Evolutionary conservation across 495 filamentous ascomycete species (phyloP), one percentile per base, ranked within the genome.

Genomic region (Haplographium delicatum): DNA sequence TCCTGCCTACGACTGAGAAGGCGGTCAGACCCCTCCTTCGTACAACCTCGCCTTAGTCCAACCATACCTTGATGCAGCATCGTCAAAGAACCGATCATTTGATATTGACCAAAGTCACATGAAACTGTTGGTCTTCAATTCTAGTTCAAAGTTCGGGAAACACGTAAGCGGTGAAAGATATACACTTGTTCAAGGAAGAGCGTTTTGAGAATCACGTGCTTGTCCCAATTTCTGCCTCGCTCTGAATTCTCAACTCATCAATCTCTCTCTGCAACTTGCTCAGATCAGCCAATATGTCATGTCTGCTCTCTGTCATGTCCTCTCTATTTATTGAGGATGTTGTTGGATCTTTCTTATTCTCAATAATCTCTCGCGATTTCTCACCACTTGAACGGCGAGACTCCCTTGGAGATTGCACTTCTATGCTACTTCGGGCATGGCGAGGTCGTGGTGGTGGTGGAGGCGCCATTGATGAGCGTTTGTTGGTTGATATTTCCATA

Each of bases 401-500:
- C 30, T 45, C 20, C 8, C 30, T 39, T 10, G 57, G 57, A 10
- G 52, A 51, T 27, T 35, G 44, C 1, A 13, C 33, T 24, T 54
- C 52, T 7, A 48, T 47, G 37, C 56, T 62, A 42, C 16, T 45
- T 15, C 54, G 31, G 2, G 39, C 40, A 51, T 54, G 57, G 13
- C 50, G 54, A 11, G 59, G 56, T n/a, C n/a, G n/a, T 19, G 58
- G 58, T 15, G 60, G 60, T 0, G 60, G 60, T 15, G 60, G 60
- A 22, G 60, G 57, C 15, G 49, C 19, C 16, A 50, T 41, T 5
- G 56, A 59, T 0, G 46, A 5, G 18, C 60, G 44, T 52, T 59
- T 62, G 22, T 47, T 58, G 18, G 18, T 35, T 8, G 46, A 49
- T 6, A 54, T 43, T 25, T 63, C 60, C 37, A 60, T 44, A 22